Base-by-base conservation (phyloP, 2,329 filamentous ascomycete species). In the Teratosphaeria pseudoeucalypti region DNA sequence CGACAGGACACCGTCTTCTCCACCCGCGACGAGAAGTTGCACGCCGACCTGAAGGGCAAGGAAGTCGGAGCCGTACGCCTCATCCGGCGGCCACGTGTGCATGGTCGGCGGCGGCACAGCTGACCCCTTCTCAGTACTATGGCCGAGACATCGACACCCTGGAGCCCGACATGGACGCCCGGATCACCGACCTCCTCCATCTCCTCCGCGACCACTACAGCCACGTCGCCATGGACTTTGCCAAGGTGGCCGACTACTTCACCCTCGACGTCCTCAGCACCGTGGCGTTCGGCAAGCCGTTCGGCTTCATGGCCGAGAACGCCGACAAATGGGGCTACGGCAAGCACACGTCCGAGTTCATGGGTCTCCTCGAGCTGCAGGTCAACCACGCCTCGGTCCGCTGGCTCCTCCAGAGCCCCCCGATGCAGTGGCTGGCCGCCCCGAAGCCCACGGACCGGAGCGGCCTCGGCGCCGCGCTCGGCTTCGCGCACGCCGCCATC, bases 201-300 rank as follows among this genome's bases (percentile, higher is more conserved):
- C 72, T 83, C 9, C 77, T 84, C 43, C 74, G 77, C 59, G 66
- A 63, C n/a, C 79, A 79, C 63, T 84, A 79, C 43, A 70, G 77
- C 4, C 72, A 76, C 3, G 75, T 65, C 1, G 66, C 73, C 3
- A 71, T 82, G 65, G 79, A 83, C 59, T 66, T 80, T 57, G 77
- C 74, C 2, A 70, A 71, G 6, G 80, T 81, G 61, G 74, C 76
- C 2, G 79, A 81, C 52, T 83, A 75, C 70, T 79, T 84, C 58
- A 81, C 81, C 0, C 70, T 84, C 4, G 82, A 85, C 60, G 77
- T 82, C 47, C 82, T 85, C 62, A 80, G 76, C 37, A 76, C 77
- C 52, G 67, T 85, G 4, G 79, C 78, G 0, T 79, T 83, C 53
- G 82, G 81, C 11, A 65, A 75, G 12, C 66, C 79, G 0, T 82